Percentiles rank a stretch among this genome's conserved stretches.
phyloP scores from a whole-genome alignment of 2,329 filamentous ascomycete species.

The Claviceps arundinis region DNA sequence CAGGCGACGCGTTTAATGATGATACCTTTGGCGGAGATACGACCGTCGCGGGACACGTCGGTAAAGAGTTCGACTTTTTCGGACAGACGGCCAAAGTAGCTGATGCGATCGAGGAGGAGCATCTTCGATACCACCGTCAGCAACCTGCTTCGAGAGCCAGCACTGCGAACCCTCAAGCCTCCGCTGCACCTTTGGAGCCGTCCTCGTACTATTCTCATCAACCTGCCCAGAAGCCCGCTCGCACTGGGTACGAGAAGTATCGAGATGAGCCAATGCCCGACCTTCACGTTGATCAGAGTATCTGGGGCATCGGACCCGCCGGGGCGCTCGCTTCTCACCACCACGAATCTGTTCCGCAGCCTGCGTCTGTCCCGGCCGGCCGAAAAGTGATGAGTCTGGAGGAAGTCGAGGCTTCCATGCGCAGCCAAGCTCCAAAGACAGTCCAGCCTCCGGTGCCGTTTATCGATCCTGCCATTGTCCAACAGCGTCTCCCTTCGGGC shows the following conservation, averaged over 20 bases:
- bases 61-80: slow-evolving; percentile 96
- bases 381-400: slow-evolving; percentile 91
- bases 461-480: slow-evolving; percentile 18
- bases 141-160: slow-evolving; percentile 38
- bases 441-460: slow-evolving; percentile 20
- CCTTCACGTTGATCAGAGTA: slow-evolving; percentile 79
- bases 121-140: slow-evolving; percentile 68
- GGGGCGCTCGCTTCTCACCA: slow-evolving; percentile 25
- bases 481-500: slow-evolving; percentile 13
- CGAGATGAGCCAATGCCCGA: slow-evolving; percentile 76
- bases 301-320: slow-evolving; percentile 67
- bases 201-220: slow-evolving; percentile 26
- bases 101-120: slow-evolving; percentile 79
- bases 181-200: slow-evolving; percentile 16
- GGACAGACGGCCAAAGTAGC: slow-evolving; percentile 81
- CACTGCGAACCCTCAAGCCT: slow-evolving; percentile 17
- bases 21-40: slow-evolving; percentile 63
- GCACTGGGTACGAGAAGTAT: slow-evolving; percentile 87
- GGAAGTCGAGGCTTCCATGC: slow-evolving; percentile 91
- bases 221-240: slow-evolving; percentile 42
- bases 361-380: slow-evolving; percentile 19
- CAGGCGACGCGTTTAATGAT: slow-evolving; percentile 89
- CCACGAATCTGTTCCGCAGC: slow-evolving; percentile 12
- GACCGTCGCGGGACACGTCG: slow-evolving; percentile 40
- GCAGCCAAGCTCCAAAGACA: slow-evolving; percentile 48